Conservation (phyloP, 108 stramenopile species). For the Parmales sp. region DNA sequence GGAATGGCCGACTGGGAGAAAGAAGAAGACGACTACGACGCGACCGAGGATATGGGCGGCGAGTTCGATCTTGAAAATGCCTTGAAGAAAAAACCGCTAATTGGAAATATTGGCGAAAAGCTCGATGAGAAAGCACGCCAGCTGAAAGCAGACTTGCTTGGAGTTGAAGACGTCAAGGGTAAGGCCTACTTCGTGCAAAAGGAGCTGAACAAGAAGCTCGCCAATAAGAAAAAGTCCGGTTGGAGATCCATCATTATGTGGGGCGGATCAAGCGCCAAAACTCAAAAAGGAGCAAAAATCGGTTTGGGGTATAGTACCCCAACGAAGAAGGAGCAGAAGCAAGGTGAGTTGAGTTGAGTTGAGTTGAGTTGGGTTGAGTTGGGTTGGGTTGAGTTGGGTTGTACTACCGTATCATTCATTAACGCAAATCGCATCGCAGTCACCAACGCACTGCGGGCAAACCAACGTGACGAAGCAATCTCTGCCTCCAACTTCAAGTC, state of each 20-base stretch:
- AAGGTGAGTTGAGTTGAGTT: not conserved
- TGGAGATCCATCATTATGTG: constrained; percentile 9
- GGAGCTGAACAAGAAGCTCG: too few relatives aligned
- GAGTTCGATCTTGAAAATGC: not conserved
- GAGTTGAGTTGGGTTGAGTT: too few relatives aligned
- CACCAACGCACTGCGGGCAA: not conserved
- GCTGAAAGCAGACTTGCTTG: not conserved
- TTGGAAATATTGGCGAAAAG: too few relatives aligned
- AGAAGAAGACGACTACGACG: constrained; percentile 2
- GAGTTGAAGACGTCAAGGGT: not conserved
- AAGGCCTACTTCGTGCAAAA: not conserved
- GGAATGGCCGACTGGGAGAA: constrained; percentile 5
- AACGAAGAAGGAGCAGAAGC: not conserved
- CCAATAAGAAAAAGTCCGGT: not conserved
- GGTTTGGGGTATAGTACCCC: not conserved
- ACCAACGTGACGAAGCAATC: not conserved
- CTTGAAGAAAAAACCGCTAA: too few relatives aligned
- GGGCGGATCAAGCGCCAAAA: not conserved
- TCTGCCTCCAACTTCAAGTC: not conserved
- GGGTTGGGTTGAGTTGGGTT: too few relatives aligned
- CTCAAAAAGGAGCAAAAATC: not conserved
- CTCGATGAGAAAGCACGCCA: not conserved
- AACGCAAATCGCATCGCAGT: too few relatives aligned
- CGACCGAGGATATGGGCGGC: constrained; percentile 11
- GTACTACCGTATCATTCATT: too few relatives aligned